These are phyloP conservation scores for Daldinia vernicosa DNA, from an alignment of 495 filamentous ascomycete species.

Conservation along the genomic window DNA sequence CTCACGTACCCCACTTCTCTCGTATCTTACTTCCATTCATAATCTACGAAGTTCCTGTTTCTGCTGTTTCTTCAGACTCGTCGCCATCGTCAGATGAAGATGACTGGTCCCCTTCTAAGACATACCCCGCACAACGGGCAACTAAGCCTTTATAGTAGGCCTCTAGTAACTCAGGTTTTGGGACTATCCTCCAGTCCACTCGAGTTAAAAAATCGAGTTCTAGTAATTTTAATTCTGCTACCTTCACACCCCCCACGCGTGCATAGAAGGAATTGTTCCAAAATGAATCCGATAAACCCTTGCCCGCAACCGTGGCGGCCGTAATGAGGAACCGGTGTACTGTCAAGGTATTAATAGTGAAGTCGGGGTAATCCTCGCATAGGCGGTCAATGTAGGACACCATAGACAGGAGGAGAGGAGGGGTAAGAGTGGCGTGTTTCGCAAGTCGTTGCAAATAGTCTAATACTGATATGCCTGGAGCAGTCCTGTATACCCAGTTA, in stretches of 20 bases:
- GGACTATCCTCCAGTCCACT: constrained; percentile 96
- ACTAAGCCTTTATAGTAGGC: constrained; percentile 93
- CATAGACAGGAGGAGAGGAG: constrained; percentile 98
- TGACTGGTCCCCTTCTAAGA: constrained; percentile 48
- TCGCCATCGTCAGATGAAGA: constrained; percentile 19
- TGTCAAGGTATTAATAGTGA: constrained; percentile 92
- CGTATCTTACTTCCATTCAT: constrained; percentile 15
- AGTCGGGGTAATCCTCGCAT: constrained; percentile 88
- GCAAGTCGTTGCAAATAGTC: constrained; percentile 94
- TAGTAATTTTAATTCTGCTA: constrained; percentile 88
- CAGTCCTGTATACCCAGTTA: constrained; percentile 66
- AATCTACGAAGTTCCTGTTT: constrained; percentile 29
- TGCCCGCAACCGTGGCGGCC: constrained; percentile 92
- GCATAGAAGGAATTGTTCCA: constrained; percentile 98
- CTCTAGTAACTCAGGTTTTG: constrained; percentile 88
- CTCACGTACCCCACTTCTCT: neutral
- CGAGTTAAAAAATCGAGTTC: constrained; percentile 92
- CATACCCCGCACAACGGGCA: constrained; percentile 60
- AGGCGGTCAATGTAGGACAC: constrained; percentile 99
- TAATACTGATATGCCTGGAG: constrained; percentile 89
- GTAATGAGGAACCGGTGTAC: constrained; percentile 98
- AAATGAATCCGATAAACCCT: constrained; percentile 94
- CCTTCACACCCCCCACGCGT: constrained; percentile 87
- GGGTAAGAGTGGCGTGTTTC: constrained; percentile 90
- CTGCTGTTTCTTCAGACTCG: constrained; percentile 30